Evolutionary conservation across 306 rosid genomes (phyloP).

Genomic region (Castanopsis chinensis): DNA sequence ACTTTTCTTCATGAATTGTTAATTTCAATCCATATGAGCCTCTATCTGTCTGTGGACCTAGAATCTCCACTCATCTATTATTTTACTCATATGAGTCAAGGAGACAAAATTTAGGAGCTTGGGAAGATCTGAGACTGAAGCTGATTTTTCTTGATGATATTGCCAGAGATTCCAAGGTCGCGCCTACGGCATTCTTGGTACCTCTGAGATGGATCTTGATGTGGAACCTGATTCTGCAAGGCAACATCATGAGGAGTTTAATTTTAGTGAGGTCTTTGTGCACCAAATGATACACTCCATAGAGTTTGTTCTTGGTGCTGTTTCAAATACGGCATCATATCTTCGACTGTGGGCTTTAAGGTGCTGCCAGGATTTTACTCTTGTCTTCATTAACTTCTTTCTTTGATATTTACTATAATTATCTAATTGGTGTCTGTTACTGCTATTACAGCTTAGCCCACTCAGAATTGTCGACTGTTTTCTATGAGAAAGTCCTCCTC

Average conservation of each 20-base stretch:
- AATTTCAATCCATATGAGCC: not conserved
- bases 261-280: constrained; percentile 95
- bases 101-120: constrained; percentile 15
- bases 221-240: constrained; percentile 89
- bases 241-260: constrained; percentile 82
- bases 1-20: not conserved
- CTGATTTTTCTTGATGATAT: constrained; percentile 26
- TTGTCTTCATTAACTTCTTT: constrained; percentile 18
- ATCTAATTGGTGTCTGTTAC: constrained; percentile 24
- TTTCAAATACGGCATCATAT: constrained; percentile 97
- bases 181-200: constrained; percentile 72
- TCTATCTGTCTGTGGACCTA: constrained; percentile 13
- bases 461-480: constrained; percentile 96
- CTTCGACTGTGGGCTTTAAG: constrained; percentile 99
- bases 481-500: constrained; percentile 95
- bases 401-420: constrained; percentile 1
- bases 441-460: constrained; percentile 85
- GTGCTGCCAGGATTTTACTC: constrained; percentile 38
- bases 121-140: constrained; percentile 14
- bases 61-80: constrained; percentile 17
- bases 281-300: constrained; percentile 99
- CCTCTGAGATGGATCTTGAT: constrained; percentile 85
- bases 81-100: constrained; percentile 15
- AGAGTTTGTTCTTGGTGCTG: constrained; percentile 97
- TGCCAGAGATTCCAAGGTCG: constrained; percentile 98